Evolutionary conservation across 805 yeast genomes (phyloP), one percentile per base, ranked within the genome.

Genomic region (Kuraishia ogatae): DNA sequence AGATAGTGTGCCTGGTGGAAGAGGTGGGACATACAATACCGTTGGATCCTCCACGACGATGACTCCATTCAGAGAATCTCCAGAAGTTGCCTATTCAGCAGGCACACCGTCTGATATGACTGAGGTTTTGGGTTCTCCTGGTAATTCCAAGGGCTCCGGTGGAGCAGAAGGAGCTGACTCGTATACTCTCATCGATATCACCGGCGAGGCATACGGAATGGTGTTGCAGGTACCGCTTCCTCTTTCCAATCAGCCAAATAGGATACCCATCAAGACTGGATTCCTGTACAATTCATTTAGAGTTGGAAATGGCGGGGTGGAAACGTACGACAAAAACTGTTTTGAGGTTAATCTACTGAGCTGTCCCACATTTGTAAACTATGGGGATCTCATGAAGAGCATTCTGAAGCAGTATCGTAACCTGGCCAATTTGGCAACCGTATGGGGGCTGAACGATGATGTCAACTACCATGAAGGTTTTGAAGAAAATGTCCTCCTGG

Each of bases 221-320:
- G 71, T 87, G 1, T 79, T 89, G 4, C 79, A 77, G 29, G 73
- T 78, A 21, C 79, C 90, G 0, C 77, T 84, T 49, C 88, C 92
- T 1, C 70, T 88, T 20, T 79, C 87, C 47, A 85, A 84, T 60
- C 84, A 89, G 20, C 87, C 88, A 8, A 82, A 84, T 22, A 72
- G 92, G 53, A 72, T 85, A 53, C 87, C 92, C 1, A 79, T 86
- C 62, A 81, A 82, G 58, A 82, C 89, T 1, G 94, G 94, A 0
- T 87, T 83, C 57, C 66, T 88, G 54, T 62, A 85, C 7, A 83
- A 79, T 47, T 60, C 60, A 2, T 52, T 43, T n/a, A 48, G 50
- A 24, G n/a, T 49, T n/a, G 47, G 23, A 22, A n/a, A 19, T 20
- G 19, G 29, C 4, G 55, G 21, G 8, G 29, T 19, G n/a, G 51